Conservation (phyloP, 192 early-diverging fungal genomes). For the Haplosporangium gracile region DNA sequence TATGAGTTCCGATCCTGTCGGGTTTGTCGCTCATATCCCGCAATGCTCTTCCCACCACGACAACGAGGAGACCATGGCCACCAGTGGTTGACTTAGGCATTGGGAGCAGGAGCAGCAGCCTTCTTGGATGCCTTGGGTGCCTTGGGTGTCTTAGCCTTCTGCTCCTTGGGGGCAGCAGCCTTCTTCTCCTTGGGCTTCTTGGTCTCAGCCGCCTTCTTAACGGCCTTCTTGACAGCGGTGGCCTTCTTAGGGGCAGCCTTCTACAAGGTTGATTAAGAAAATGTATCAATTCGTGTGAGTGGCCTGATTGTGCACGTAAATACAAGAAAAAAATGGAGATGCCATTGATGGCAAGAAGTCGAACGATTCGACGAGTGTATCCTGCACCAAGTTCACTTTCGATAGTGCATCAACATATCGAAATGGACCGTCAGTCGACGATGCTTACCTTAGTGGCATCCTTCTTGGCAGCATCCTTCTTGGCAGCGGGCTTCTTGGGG, state of each 20-base stretch:
- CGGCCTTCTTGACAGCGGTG: constrained; percentile 49
- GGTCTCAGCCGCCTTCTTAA: constrained; percentile 26
- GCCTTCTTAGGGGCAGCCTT: constrained; percentile 58
- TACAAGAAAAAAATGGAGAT: neutral
- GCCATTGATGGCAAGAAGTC: neutral
- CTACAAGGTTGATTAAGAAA: neutral
- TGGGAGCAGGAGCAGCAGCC: constrained; percentile 32
- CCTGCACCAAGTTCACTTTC: neutral
- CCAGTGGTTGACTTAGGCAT: neutral
- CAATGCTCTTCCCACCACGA: neutral
- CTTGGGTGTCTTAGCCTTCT: constrained; percentile 53
- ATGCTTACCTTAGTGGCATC: constrained; percentile 37
- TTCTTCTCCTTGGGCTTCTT: constrained; percentile 52
- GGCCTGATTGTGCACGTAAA: neutral
- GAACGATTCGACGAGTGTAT: neutral
- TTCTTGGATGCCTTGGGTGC: constrained; percentile 34
- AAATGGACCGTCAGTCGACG: neutral
- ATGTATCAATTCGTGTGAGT: neutral
- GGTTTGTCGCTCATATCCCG: neutral
- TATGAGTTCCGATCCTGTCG: neutral
- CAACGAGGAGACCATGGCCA: neutral
- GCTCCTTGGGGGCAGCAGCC: constrained; percentile 55
- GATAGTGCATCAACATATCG: neutral
- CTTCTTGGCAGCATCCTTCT: constrained; percentile 55
- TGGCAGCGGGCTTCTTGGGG: constrained; percentile 62